phyloP scores from a whole-genome alignment of 495 filamentous ascomycete genomes.

The Evernia prunastri region DNA sequence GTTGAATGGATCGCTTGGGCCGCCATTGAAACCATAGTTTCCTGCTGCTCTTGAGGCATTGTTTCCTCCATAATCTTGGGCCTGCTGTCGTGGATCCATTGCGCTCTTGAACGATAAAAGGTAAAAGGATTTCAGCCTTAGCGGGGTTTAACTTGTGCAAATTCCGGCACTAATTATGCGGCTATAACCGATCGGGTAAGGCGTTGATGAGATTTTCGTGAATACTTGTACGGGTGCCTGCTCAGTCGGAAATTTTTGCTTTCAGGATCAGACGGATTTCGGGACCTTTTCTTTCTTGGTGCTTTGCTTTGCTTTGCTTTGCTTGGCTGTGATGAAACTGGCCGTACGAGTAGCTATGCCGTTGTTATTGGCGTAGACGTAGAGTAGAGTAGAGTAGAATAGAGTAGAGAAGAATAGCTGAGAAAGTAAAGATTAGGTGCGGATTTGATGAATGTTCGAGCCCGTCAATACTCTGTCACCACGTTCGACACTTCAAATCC shows the following conservation, averaged over 20 bases:
- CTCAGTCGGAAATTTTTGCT: slow-evolving; percentile 16
- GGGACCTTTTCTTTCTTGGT: slow-evolving; percentile 1
- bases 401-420: slow-evolving; percentile 17
- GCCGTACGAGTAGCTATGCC: slow-evolving; percentile 25
- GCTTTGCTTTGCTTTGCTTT: too few species aligned
- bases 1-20: slow-evolving; percentile 26
- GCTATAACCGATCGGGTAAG: slow-evolving; percentile 18
- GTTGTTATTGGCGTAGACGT: slow-evolving; percentile 6
- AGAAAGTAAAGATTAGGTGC: slow-evolving; percentile 14
- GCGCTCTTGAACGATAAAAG: not conserved
- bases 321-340: slow-evolving; percentile 11
- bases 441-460: slow-evolving; percentile 13
- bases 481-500: slow-evolving; percentile 2
- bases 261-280: slow-evolving; percentile 10
- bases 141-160: slow-evolving; percentile 6
- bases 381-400: slow-evolving; percentile 16
- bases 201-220: slow-evolving; percentile 8
- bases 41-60: slow-evolving; percentile 12
- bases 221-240: slow-evolving; percentile 17
- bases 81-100: slow-evolving; percentile 25
- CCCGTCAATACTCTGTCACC: slow-evolving; percentile 14
- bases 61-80: slow-evolving; percentile 23
- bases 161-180: slow-evolving; percentile 9
- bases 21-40: slow-evolving; percentile 21
- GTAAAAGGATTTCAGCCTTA: slow-evolving; percentile 22